Evolutionary conservation across 2,329 filamentous ascomycete genomes (phyloP).

Genomic region (Colletotrichum lindemuthianum): DNA sequence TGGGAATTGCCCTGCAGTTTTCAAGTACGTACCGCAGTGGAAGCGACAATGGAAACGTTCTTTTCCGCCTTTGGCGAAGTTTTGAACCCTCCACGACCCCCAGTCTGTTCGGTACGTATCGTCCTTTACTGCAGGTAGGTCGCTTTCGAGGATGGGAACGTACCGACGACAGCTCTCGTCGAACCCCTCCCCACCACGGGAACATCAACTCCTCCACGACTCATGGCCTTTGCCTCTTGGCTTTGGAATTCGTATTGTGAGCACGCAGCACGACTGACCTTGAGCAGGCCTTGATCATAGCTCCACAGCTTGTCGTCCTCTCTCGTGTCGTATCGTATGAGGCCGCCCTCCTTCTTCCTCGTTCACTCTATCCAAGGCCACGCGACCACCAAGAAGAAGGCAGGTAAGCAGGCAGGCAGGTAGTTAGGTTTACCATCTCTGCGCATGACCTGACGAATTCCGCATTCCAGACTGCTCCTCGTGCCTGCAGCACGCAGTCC

Average conservation of each 20-base stretch:
- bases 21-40: slow-evolving; percentile 4
- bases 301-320: slow-evolving; percentile 12
- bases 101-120: neutral
- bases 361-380: too few species aligned
- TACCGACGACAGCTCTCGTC: too few species aligned
- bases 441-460: slow-evolving; percentile 7
- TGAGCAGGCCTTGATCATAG: slow-evolving; percentile 3
- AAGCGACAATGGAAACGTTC: slow-evolving; percentile 36
- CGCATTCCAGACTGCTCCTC: slow-evolving; percentile 31
- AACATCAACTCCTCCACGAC: slow-evolving; percentile 4
- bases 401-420: neutral
- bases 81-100: neutral
- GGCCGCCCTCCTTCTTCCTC: too few species aligned
- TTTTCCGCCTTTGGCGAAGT: slow-evolving; percentile 31
- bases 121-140: neutral
- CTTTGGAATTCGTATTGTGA: neutral
- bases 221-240: slow-evolving; percentile 10
- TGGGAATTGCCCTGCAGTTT: too few species aligned
- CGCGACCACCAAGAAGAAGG: too few species aligned
- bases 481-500: slow-evolving; percentile 27
- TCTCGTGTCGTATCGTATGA: neutral
- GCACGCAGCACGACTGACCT: neutral
- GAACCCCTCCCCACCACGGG: too few species aligned
- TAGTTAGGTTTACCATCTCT: neutral
- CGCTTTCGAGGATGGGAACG: neutral